Conservation (phyloP, 2,329 filamentous ascomycete genomes). For the Aspergillus alliaceus region DNA sequence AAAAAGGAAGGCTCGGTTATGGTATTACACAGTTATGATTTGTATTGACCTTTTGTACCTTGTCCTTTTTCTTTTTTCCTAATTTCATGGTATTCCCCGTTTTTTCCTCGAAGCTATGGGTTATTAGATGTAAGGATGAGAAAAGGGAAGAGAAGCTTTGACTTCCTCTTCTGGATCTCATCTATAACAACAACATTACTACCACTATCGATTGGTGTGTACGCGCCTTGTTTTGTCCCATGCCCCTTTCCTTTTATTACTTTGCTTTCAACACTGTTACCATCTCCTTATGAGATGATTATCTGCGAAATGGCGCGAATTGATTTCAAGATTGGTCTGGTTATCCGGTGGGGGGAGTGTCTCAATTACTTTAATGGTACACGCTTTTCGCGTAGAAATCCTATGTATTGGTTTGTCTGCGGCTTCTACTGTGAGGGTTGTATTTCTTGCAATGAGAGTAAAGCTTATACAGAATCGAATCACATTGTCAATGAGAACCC, state of each 20-base stretch:
- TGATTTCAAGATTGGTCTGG: constrained; percentile 22
- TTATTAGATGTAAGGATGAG: constrained; percentile 4
- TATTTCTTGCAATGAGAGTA: background rate
- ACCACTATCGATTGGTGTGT: background rate
- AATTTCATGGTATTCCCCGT: constrained; percentile 7
- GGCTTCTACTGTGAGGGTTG: background rate
- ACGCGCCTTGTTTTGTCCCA: background rate
- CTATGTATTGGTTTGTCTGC: background rate
- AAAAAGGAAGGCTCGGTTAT: constrained; percentile 7
- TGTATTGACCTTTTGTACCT: constrained; percentile 14
- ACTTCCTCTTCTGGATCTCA: background rate
- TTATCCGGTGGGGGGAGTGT: constrained; percentile 1
- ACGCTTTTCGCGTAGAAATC: background rate
- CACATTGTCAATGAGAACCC: too few relatives aligned
- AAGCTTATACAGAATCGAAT: background rate
- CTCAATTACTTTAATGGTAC: background rate
- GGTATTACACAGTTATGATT: constrained; percentile 9
- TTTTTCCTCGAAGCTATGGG: background rate
- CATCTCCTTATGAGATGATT: constrained; percentile 1
- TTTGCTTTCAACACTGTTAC: background rate
- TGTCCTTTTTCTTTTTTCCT: constrained; percentile 9
- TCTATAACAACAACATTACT: background rate
- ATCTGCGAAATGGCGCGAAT: constrained; percentile 26
- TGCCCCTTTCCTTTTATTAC: background rate
- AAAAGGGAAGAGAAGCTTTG: background rate